phyloP scores from a whole-genome alignment of 2,329 filamentous ascomycete species.

The Fusarium compactum region DNA sequence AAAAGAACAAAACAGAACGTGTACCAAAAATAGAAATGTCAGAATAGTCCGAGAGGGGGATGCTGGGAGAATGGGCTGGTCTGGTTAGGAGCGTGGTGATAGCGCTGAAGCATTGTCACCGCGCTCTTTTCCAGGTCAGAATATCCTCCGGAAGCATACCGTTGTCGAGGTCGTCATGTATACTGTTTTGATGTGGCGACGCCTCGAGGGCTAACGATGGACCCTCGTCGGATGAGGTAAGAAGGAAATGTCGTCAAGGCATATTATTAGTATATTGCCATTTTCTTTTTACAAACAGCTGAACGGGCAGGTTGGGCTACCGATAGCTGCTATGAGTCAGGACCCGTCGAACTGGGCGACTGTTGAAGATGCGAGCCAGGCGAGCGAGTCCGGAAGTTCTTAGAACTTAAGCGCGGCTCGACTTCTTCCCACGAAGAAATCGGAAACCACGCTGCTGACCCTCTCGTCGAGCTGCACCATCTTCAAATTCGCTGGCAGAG shows the following conservation, averaged over 20 bases:
- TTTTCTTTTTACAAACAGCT: slow-evolving; percentile 34
- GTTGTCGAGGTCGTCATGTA: slow-evolving; percentile 51
- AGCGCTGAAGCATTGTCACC: slow-evolving; percentile 67
- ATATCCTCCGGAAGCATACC: slow-evolving; percentile 53
- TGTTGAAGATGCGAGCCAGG: slow-evolving; percentile 50
- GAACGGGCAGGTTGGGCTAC: slow-evolving; percentile 56
- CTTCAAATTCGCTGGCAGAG: slow-evolving; percentile 62
- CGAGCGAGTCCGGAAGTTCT: slow-evolving; percentile 5
- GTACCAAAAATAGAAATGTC: slow-evolving; percentile 31
- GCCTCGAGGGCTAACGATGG: not conserved
- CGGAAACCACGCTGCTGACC: slow-evolving; percentile 68
- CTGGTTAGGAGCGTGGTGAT: slow-evolving; percentile 50
- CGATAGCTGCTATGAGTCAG: slow-evolving; percentile 26
- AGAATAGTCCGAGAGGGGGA: slow-evolving; percentile 21
- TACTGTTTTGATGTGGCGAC: not conserved
- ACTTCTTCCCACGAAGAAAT: slow-evolving; percentile 54
- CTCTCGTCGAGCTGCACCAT: slow-evolving; percentile 72
- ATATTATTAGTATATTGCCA: slow-evolving; percentile 9
- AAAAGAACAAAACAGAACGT: slow-evolving; percentile 44
- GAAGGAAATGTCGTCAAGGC: slow-evolving; percentile 36
- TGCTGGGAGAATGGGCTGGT: slow-evolving; percentile 7
- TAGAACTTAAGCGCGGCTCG: slow-evolving; percentile 42
- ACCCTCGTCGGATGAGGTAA: not conserved
- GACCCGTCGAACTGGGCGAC: slow-evolving; percentile 22
- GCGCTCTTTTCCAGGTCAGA: slow-evolving; percentile 42